Evolutionary conservation across 805 yeast species (phyloP).

Genomic region (Vanderwaltozyma yarrowii): DNA sequence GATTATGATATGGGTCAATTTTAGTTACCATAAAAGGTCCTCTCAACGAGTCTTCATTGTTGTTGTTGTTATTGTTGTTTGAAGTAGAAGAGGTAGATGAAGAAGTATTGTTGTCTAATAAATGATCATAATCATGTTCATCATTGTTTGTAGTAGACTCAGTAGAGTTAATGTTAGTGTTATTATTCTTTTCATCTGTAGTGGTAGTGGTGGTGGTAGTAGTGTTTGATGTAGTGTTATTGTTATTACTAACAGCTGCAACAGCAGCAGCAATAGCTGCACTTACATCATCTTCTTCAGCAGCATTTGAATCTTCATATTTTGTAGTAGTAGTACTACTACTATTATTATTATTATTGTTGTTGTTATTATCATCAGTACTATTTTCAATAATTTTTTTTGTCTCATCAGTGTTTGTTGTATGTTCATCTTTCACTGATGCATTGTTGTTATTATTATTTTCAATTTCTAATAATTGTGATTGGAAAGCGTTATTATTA

Average conservation of each 20-base stretch:
- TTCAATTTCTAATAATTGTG: background rate
- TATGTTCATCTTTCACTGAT: too few species aligned
- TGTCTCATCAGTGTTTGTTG: too few species aligned
- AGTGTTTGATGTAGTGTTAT: background rate
- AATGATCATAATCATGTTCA: too few species aligned
- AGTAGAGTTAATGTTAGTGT: too few species aligned
- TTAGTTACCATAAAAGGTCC: conserved; percentile 29
- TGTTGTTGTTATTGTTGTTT: background rate
- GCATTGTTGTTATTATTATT: conserved; percentile 3
- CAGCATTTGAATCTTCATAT: conserved; percentile 2
- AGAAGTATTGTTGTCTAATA: too few species aligned
- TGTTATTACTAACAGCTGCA: conserved; percentile 18
- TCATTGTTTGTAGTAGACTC: too few species aligned
- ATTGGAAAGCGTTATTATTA: conserved; percentile 1
- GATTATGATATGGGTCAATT: conserved; percentile 28
- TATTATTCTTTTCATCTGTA: background rate
- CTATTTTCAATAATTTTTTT: background rate
- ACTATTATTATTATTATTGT: conserved; percentile 1
- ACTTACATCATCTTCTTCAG: conserved; percentile 22
- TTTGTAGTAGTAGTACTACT: background rate
- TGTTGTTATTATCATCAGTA: conserved; percentile 1
- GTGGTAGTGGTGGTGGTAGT: background rate
- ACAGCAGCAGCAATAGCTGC: conserved; percentile 30
- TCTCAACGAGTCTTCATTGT: background rate
- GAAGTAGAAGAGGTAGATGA: background rate